These are phyloP conservation scores for Citrus medica DNA, from an alignment of 345 rosid species.

Conservation along the genomic window DNA sequence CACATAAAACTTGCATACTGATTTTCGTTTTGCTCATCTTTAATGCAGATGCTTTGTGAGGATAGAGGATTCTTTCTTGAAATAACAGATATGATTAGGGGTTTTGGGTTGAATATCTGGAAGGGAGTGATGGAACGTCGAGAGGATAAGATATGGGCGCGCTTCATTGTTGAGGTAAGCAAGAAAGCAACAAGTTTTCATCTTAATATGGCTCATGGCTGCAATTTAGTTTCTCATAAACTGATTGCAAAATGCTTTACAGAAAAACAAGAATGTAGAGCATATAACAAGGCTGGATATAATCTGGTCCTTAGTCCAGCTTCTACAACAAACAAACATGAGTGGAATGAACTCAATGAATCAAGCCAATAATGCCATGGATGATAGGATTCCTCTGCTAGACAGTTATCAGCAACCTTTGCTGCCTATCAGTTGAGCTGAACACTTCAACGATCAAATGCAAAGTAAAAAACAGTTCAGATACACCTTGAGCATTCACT, in stretches of 20 bases:
- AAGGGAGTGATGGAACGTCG: constrained; percentile 78
- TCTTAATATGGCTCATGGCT: not conserved
- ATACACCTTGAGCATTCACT: constrained; percentile 27
- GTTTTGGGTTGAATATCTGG: constrained; percentile 70
- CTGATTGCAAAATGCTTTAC: constrained; percentile 20
- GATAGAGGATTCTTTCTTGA: constrained; percentile 76
- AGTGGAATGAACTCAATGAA: constrained; percentile 27
- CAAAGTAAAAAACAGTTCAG: constrained; percentile 8
- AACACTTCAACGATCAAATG: constrained; percentile 15
- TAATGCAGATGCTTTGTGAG: constrained; percentile 77
- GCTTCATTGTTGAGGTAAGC: constrained; percentile 75
- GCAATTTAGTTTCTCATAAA: not conserved
- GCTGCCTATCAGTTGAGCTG: constrained; percentile 21
- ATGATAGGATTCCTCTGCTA: constrained; percentile 24
- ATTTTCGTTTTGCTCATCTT: not conserved
- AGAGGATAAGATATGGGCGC: constrained; percentile 70
- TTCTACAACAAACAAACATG: constrained; percentile 46
- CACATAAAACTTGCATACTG: not conserved
- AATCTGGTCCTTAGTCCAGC: constrained; percentile 76
- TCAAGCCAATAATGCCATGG: constrained; percentile 22
- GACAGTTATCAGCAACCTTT: constrained; percentile 31
- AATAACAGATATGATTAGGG: constrained; percentile 67
- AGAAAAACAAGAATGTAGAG: constrained; percentile 54
- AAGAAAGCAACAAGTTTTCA: not conserved
- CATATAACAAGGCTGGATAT: constrained; percentile 66